Percentiles rank a stretch among this genome's conserved stretches.
These are phyloP conservation scores for Mortierella hygrophila DNA, from an alignment of 192 early-diverging fungal species.

Conservation along the genomic window DNA sequence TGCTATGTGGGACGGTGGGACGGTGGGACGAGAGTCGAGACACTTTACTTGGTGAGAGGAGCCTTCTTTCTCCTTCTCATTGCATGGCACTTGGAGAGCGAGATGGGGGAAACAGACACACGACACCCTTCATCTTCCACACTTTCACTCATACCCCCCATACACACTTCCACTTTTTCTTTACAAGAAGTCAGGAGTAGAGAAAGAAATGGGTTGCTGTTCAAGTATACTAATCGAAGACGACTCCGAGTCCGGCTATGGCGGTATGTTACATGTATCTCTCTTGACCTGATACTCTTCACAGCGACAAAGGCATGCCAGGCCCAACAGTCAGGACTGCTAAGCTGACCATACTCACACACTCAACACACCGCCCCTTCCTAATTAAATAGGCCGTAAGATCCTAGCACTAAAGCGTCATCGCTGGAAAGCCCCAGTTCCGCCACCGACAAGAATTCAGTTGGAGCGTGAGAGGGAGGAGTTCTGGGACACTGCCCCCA, in stretches of 20 bases:
- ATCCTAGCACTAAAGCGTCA: slow-evolving; percentile 1
- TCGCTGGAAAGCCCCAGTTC: not conserved
- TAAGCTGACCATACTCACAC: not conserved
- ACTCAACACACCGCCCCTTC: not conserved
- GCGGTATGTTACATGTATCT: slow-evolving; percentile 2
- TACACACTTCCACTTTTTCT: not conserved
- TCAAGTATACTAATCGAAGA: slow-evolving; percentile 10
- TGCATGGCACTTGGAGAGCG: too few species aligned
- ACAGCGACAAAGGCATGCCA: not conserved
- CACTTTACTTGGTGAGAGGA: too few species aligned
- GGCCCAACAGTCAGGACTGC: not conserved
- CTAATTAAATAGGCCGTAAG: not conserved
- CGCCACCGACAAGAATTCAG: slow-evolving; percentile 5
- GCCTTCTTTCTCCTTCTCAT: too few species aligned
- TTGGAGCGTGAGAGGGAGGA: slow-evolving; percentile 3
- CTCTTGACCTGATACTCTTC: not conserved
- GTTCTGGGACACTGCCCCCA: slow-evolving; percentile 13
- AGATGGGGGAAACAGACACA: too few species aligned
- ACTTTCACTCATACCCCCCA: not conserved
- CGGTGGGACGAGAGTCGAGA: not conserved
- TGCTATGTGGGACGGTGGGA: too few species aligned
- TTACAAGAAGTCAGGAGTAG: not conserved
- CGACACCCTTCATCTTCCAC: not conserved
- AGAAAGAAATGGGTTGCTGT: slow-evolving; percentile 14
- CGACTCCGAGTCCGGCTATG: slow-evolving; percentile 10